Percentiles rank a stretch among this genome's conserved stretches.
phyloP scores from a whole-genome alignment of 352 stramenopile genomes.

The Pythium monospermum region DNA sequence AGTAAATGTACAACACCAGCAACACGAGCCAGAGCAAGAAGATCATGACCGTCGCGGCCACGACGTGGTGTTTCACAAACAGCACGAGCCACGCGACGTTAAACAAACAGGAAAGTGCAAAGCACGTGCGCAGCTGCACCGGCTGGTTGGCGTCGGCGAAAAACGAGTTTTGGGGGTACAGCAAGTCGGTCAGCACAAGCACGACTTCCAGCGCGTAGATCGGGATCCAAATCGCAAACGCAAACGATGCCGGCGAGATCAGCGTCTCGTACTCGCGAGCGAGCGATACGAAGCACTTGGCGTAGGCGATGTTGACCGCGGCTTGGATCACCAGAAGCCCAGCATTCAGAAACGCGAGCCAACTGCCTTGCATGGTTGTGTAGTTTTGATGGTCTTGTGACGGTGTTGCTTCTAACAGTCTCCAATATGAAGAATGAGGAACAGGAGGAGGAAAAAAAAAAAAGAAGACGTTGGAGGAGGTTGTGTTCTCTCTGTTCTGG shows the following conservation, averaged over 20 bases:
- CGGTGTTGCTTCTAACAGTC: conserved; percentile 5
- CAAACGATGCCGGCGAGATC: conserved; percentile 62
- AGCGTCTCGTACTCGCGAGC: conserved; percentile 64
- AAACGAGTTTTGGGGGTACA: conserved; percentile 57
- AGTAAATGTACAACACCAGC: conserved; percentile 73
- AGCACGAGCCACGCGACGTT: conserved; percentile 68
- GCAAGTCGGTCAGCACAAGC: conserved; percentile 61
- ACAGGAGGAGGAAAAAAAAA: neutral
- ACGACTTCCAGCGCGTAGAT: conserved; percentile 63
- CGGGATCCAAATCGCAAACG: conserved; percentile 57
- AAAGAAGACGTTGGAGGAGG: conserved; percentile 5
- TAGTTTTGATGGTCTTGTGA: neutral
- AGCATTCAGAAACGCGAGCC: conserved; percentile 53
- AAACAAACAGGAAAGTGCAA: conserved; percentile 55
- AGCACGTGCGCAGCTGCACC: conserved; percentile 54
- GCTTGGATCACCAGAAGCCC: conserved; percentile 55
- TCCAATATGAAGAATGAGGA: neutral
- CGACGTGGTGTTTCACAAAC: conserved; percentile 47
- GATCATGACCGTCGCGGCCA: conserved; percentile 53
- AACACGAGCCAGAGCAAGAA: conserved; percentile 67
- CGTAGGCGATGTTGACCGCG: conserved; percentile 63
- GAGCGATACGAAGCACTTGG: conserved; percentile 41
- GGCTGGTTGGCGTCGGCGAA: conserved; percentile 69
- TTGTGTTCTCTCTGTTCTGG: too few species aligned
- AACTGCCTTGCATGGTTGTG: conserved; percentile 39